These are phyloP conservation scores for Cydonia oblonga DNA, from an alignment of 331 rosid species.

Conservation along the genomic window DNA sequence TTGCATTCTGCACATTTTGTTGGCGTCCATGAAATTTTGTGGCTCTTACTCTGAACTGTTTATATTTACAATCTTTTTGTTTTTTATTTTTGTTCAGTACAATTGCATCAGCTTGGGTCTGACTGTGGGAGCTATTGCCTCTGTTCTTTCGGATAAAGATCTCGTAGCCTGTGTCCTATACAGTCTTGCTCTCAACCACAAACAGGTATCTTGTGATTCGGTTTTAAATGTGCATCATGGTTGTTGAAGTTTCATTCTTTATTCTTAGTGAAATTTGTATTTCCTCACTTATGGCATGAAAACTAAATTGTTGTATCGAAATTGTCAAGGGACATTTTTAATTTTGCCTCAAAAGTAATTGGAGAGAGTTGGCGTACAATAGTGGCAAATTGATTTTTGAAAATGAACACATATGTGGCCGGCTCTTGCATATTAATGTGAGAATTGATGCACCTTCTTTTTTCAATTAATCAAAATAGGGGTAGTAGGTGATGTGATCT, in stretches of 20 bases:
- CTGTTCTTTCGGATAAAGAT: constrained; percentile 57
- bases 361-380: not conserved
- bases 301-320: not conserved
- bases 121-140: constrained; percentile 71
- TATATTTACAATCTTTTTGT: constrained; percentile 9
- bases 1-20: not conserved
- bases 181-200: constrained; percentile 79
- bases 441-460: not conserved
- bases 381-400: not conserved
- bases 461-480: not conserved
- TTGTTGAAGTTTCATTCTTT: not conserved
- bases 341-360: not conserved
- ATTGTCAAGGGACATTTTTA: not conserved
- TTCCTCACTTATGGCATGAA: not conserved
- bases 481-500: not conserved
- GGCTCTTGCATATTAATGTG: not conserved
- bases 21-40: not conserved
- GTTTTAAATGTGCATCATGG: not conserved
- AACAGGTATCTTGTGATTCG: constrained; percentile 43
- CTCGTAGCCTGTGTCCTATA: constrained; percentile 53
- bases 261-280: not conserved
- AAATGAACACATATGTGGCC: not conserved
- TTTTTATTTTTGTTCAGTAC: constrained; percentile 32
- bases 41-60: not conserved
- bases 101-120: constrained; percentile 92